These are phyloP conservation scores for Euclidium syriacum DNA, from an alignment of 345 rosid genomes.

Conservation along the genomic window DNA sequence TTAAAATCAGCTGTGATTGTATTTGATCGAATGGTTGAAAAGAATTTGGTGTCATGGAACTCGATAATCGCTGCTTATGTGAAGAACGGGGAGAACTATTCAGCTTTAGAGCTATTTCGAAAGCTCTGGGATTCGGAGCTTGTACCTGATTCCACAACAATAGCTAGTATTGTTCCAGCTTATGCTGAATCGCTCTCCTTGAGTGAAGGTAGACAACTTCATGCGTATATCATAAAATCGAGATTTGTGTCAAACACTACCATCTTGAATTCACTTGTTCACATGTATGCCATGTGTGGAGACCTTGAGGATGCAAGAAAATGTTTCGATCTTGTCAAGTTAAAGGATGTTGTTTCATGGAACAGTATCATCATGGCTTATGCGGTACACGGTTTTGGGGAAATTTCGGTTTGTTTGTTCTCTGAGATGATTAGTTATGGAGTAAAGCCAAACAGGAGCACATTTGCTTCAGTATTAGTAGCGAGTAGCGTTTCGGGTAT, in stretches of 20 bases:
- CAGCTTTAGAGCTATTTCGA: constrained; percentile 51
- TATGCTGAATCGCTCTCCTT: constrained; percentile 51
- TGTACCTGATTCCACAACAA: constrained; percentile 49
- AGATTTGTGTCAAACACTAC: constrained; percentile 34
- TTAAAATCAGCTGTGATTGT: constrained; percentile 41
- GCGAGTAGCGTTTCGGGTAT: constrained; percentile 72
- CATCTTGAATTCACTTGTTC: constrained; percentile 54
- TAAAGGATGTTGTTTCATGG: constrained; percentile 69
- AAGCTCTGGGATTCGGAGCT: constrained; percentile 36
- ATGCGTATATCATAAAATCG: constrained; percentile 42
- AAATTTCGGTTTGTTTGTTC: constrained; percentile 42
- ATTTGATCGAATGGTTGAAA: constrained; percentile 41
- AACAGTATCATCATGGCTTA: constrained; percentile 70
- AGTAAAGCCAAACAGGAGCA: constrained; percentile 54
- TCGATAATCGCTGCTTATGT: constrained; percentile 57
- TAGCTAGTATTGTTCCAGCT: constrained; percentile 62
- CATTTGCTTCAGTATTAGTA: constrained; percentile 59
- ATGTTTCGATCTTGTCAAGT: constrained; percentile 37
- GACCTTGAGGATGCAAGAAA: constrained; percentile 55
- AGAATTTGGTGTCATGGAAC: constrained; percentile 68
- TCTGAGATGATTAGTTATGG: constrained; percentile 42
- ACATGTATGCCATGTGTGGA: constrained; percentile 71
- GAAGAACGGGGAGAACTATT: constrained; percentile 39
- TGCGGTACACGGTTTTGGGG: constrained; percentile 63
- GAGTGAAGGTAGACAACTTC: constrained; percentile 52